Evolutionary conservation across 352 stramenopile species (phyloP).

Genomic region (Phytophthora megakarya): DNA sequence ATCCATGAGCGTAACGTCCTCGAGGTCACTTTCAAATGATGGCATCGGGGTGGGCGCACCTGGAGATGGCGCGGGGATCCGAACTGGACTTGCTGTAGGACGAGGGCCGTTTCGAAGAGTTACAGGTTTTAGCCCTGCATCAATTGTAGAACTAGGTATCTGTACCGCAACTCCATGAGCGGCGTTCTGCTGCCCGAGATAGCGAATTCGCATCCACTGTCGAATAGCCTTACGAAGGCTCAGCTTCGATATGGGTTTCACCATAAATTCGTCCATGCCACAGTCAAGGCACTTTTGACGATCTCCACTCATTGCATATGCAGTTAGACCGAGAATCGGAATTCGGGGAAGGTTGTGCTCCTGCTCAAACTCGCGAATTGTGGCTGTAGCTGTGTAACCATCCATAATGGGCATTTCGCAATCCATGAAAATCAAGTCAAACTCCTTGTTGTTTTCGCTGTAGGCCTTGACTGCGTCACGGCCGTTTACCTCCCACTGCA

Average conservation of each 20-base stretch:
- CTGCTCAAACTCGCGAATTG: constrained; percentile 57
- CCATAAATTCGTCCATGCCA: constrained; percentile 77
- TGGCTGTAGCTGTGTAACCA: constrained; percentile 59
- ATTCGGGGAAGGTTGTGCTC: constrained; percentile 54
- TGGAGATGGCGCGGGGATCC: constrained; percentile 7
- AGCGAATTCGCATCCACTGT: constrained; percentile 66
- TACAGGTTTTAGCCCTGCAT: not conserved
- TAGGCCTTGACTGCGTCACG: constrained; percentile 61
- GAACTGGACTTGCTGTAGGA: constrained; percentile 7
- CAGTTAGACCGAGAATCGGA: constrained; percentile 62
- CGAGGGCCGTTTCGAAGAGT: constrained; percentile 16
- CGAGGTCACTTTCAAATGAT: constrained; percentile 34
- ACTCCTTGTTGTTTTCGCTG: constrained; percentile 46
- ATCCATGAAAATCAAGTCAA: constrained; percentile 75
- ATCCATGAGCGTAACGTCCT: constrained; percentile 32
- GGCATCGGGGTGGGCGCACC: constrained; percentile 31
- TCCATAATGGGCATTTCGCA: constrained; percentile 84
- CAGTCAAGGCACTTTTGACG: constrained; percentile 64
- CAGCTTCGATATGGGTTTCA: constrained; percentile 72
- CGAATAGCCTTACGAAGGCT: constrained; percentile 59
- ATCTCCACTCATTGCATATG: constrained; percentile 70
- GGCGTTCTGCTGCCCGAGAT: constrained; percentile 30
- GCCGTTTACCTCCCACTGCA: constrained; percentile 71
- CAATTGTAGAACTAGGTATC: not conserved
- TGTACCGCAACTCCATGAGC: constrained; percentile 6